Evolutionary conservation across 371 early-diverging fungal genomes (phyloP).

Genomic region (Mucor velutinosus): DNA sequence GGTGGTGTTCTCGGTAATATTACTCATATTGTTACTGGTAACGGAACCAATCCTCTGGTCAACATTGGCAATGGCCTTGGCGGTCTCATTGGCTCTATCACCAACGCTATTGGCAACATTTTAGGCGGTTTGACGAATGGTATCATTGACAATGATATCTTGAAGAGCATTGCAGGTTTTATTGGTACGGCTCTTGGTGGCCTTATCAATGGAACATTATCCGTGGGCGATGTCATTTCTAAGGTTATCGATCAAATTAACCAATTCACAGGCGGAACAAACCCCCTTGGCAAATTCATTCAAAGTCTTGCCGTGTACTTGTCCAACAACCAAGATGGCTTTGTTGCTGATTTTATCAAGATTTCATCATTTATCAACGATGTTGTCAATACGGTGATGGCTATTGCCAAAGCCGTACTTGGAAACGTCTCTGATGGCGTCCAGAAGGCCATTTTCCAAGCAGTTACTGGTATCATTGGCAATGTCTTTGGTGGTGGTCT

Average conservation of each 20-base stretch:
- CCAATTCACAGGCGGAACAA: neutral
- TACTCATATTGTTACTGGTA: neutral
- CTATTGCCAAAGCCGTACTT: neutral
- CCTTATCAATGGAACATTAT: neutral
- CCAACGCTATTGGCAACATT: neutral
- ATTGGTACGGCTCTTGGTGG: neutral
- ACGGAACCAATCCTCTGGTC: neutral
- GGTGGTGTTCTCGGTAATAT: neutral
- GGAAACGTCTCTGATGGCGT: neutral
- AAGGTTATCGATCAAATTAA: neutral
- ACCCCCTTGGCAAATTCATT: constrained; percentile 7
- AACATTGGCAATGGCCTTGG: neutral
- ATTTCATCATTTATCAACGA: neutral
- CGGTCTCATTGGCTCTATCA: neutral
- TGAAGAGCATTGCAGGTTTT: neutral
- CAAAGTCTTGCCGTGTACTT: neutral
- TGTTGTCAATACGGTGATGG: neutral
- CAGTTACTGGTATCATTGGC: neutral
- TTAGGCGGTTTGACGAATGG: neutral
- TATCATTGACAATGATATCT: neutral
- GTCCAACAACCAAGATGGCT: neutral
- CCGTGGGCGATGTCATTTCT: neutral
- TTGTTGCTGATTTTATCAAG: neutral
- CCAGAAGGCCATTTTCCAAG: neutral
- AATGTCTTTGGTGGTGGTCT: neutral